Conservation (phyloP, 352 stramenopile species). For the Phytopythium aichiense region DNA sequence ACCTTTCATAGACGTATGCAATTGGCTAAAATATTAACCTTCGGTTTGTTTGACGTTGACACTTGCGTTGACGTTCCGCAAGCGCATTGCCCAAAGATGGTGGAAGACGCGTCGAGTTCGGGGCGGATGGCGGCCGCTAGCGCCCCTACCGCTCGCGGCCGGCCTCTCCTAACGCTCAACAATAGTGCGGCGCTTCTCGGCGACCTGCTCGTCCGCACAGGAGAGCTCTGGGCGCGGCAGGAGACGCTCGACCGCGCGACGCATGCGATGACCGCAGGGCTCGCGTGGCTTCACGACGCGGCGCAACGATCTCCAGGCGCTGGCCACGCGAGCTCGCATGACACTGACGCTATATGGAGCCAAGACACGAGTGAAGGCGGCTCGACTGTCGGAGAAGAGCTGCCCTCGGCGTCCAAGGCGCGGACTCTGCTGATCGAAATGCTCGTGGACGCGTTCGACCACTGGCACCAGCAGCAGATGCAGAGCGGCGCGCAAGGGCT, state of each 20-base stretch:
- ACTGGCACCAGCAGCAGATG: constrained; percentile 15
- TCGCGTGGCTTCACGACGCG: constrained; percentile 16
- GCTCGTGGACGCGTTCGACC: constrained; percentile 14
- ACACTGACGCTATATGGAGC: not conserved
- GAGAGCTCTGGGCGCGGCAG: not conserved
- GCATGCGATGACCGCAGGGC: constrained; percentile 8
- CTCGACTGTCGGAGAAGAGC: not conserved
- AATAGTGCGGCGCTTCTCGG: not conserved
- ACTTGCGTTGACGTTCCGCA: not conserved
- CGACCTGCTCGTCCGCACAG: not conserved
- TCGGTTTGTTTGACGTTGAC: not conserved
- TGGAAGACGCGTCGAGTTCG: not conserved
- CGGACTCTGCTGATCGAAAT: not conserved
- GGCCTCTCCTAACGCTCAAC: not conserved
- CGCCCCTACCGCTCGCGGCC: not conserved
- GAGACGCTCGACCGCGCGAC: not conserved
- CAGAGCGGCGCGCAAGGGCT: constrained; percentile 1
- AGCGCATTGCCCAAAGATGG: not conserved
- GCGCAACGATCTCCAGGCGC: not conserved
- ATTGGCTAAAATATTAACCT: not conserved
- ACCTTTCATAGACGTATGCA: not conserved
- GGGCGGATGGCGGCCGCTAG: not conserved
- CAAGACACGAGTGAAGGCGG: not conserved
- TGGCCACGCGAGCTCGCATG: not conserved
- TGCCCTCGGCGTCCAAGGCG: not conserved